A percentile compares a stretch with the other conserved stretches of the same genome.
These are phyloP conservation scores for Aspergillus floridensis DNA, from an alignment of 2,329 filamentous ascomycete genomes.

Conservation along the genomic window DNA sequence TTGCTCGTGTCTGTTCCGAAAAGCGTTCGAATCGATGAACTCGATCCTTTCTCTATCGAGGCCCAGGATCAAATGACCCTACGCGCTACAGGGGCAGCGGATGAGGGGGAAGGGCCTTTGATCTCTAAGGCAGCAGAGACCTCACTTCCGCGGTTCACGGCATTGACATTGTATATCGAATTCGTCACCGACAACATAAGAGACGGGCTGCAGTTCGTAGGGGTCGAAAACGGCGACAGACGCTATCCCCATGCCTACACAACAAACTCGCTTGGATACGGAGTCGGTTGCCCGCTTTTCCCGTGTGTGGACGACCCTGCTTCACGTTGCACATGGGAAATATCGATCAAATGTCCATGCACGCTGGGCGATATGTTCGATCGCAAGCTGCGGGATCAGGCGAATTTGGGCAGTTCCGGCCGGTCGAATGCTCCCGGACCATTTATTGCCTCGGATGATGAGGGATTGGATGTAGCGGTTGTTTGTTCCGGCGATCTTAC, in stretches of 20 bases:
- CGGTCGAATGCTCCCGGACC: conserved; percentile 30
- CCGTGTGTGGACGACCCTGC: conserved; percentile 87
- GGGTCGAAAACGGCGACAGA: conserved; percentile 72
- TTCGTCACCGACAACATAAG: conserved; percentile 73
- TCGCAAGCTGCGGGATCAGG: conserved; percentile 28
- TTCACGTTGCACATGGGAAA: conserved; percentile 79
- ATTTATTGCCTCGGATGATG: conserved; percentile 70
- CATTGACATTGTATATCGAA: conserved; percentile 67
- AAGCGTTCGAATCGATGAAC: conserved; percentile 60
- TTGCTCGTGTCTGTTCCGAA: conserved; percentile 60
- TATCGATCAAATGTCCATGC: conserved; percentile 80
- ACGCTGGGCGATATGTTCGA: conserved; percentile 75
- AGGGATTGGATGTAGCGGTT: conserved; percentile 81
- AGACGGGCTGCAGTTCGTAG: conserved; percentile 90
- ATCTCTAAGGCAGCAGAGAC: conserved; percentile 38
- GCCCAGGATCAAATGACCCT: conserved; percentile 46
- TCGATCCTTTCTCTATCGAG: conserved; percentile 53
- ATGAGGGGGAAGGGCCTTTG: conserved; percentile 37
- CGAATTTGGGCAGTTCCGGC: conserved; percentile 16
- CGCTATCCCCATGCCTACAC: conserved; percentile 93
- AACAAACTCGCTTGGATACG: conserved; percentile 72
- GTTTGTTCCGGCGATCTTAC: conserved; percentile 87
- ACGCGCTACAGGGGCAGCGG: conserved; percentile 38
- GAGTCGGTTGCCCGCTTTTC: conserved; percentile 81
- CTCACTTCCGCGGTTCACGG: conserved; percentile 52